These are phyloP conservation scores for Penicillium thymicola DNA, from an alignment of 2,329 filamentous ascomycete species.

Conservation along the genomic window DNA sequence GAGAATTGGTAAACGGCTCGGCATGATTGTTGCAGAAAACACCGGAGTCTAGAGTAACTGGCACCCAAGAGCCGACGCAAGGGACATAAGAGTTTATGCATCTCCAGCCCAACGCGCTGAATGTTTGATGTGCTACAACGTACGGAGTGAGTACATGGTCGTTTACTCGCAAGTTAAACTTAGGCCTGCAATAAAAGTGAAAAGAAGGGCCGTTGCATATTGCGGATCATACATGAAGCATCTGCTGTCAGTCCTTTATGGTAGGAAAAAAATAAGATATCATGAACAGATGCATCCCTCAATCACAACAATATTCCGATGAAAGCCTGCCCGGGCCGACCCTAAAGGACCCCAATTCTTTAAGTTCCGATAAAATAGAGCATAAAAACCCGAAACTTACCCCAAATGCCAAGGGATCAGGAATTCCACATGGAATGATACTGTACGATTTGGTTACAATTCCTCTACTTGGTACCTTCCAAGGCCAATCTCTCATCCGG, in stretches of 20 bases:
- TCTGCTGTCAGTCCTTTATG: neutral
- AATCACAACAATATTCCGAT: neutral
- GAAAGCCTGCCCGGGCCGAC: neutral
- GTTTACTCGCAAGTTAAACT: neutral
- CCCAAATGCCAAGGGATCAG: neutral
- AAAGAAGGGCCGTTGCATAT: neutral
- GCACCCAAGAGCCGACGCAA: slow-evolving; percentile 1
- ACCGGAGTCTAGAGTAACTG: neutral
- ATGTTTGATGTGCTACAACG: neutral
- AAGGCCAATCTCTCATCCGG: neutral
- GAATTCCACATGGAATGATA: slow-evolving; percentile 5
- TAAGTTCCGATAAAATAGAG: neutral
- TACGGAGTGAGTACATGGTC: too few species aligned
- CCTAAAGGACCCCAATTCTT: neutral
- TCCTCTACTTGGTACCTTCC: neutral
- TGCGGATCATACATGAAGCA: neutral
- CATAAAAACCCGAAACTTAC: neutral
- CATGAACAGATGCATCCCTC: neutral
- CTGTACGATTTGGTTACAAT: neutral
- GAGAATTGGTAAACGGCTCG: neutral
- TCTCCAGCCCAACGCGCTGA: neutral
- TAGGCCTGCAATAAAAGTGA: too few species aligned
- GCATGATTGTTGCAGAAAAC: neutral
- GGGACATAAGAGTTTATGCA: neutral
- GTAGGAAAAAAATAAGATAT: neutral